These are phyloP conservation scores for Begonia peltatifolia DNA, from an alignment of 306 rosid species.

Conservation along the genomic window DNA sequence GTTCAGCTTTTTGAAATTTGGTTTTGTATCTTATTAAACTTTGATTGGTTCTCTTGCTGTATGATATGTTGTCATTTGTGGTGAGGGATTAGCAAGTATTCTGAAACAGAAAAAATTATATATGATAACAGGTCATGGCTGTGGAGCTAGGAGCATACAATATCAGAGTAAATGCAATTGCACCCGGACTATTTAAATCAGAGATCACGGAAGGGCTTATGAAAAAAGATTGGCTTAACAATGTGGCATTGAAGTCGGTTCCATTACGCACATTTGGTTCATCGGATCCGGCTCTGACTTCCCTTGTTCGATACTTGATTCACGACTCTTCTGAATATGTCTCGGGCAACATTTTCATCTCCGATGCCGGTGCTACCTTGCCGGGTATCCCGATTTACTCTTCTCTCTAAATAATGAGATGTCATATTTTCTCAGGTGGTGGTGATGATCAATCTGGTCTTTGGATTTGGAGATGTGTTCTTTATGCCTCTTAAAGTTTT, in stretches of 20 bases:
- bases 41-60: no score
- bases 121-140: slow-evolving; percentile 53
- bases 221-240: slow-evolving; percentile 53
- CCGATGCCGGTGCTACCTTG: slow-evolving; percentile 53
- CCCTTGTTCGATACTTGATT: slow-evolving; percentile 50
- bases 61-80: no score
- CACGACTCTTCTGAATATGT: slow-evolving; percentile 70
- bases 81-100: no score
- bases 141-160: slow-evolving; percentile 55
- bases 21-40: no score
- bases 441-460: no score
- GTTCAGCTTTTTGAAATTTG: no score
- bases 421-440: no score
- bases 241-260: slow-evolving; percentile 34
- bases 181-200: slow-evolving; percentile 70
- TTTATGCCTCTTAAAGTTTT: no score
- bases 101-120: no score
- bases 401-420: slow-evolving; percentile 25
- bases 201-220: slow-evolving; percentile 54
- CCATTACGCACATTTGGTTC: slow-evolving; percentile 46
- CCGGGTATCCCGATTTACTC: slow-evolving; percentile 70
- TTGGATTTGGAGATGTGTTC: no score
- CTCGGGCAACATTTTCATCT: slow-evolving; percentile 50
- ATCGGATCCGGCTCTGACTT: slow-evolving; percentile 61
- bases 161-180: slow-evolving; percentile 68